These are phyloP conservation scores for Ephemerocybe angulata DNA, from an alignment of 768 basidiomycete genomes.

Conservation along the genomic window DNA sequence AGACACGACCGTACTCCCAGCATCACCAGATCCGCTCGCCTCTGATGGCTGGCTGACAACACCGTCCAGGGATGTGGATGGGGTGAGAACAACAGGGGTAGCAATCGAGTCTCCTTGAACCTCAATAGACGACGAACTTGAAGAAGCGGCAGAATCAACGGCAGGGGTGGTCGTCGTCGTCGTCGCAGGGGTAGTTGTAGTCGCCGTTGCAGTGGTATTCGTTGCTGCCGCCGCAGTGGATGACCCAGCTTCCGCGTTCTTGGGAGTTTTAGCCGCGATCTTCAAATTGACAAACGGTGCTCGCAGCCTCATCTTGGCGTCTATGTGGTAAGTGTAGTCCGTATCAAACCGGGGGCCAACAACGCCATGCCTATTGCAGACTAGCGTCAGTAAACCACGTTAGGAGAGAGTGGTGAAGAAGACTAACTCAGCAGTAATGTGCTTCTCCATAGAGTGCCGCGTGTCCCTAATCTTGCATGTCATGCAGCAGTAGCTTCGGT, in stretches of 20 bases:
- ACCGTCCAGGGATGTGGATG: too few relatives aligned
- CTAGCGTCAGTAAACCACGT: neutral
- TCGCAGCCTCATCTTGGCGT: conserved; percentile 1
- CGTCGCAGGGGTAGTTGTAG: neutral
- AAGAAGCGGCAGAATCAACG: too few relatives aligned
- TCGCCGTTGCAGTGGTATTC: neutral
- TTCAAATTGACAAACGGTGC: conserved; percentile 3
- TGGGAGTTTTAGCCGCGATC: neutral
- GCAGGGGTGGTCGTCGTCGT: too few relatives aligned
- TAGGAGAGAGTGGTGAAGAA: neutral
- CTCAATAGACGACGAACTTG: too few relatives aligned
- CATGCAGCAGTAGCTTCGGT: conserved; percentile 7
- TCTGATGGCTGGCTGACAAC: too few relatives aligned
- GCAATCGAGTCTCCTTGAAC: too few relatives aligned
- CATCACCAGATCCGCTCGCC: too few relatives aligned
- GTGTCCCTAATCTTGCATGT: conserved; percentile 4
- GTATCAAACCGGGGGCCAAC: neutral
- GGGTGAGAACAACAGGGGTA: too few relatives aligned
- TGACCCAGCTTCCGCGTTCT: neutral
- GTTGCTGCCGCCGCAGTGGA: neutral
- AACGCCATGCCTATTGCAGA: neutral
- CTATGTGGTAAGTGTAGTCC: conserved; percentile 6
- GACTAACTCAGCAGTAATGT: neutral
- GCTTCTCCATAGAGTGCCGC: neutral
- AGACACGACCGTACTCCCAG: too few relatives aligned